Percentiles rank a stretch among this genome's conserved stretches.
Evolutionary conservation across 1,139 yeast genomes (phyloP).

Genomic region (Candida sanyaensis): DNA sequence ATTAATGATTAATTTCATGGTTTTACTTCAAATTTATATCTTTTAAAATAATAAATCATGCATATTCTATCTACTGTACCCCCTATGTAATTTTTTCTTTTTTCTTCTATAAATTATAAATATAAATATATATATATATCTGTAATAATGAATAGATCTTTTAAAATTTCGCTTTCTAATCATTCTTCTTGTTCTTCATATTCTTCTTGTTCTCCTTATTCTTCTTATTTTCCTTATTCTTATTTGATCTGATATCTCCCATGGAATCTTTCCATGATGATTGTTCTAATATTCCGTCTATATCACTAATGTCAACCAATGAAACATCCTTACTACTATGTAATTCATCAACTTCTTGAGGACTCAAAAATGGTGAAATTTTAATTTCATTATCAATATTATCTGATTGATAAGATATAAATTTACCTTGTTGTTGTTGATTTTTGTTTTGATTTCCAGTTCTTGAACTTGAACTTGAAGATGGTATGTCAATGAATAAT

Average conservation of each 20-base stretch:
- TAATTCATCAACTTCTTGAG: slow-evolving; percentile 4
- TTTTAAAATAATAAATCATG: no score
- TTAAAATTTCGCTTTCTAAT: neutral
- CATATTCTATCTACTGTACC: no score
- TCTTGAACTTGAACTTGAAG: neutral
- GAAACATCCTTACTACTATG: slow-evolving; percentile 5
- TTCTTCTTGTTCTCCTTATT: no score
- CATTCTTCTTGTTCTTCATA: no score
- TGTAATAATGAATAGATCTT: neutral
- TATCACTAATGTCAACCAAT: slow-evolving; percentile 7
- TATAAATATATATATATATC: neutral
- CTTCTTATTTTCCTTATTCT: no score
- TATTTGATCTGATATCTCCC: slow-evolving; percentile 5
- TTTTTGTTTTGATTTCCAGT: neutral
- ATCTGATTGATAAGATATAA: neutral
- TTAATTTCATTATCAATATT: slow-evolving; percentile 6
- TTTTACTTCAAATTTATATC: neutral
- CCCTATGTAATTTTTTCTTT: no score
- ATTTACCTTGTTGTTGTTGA: neutral
- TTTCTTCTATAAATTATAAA: neutral
- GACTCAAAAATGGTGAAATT: slow-evolving; percentile 8
- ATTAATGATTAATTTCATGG: no score
- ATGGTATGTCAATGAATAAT: slow-evolving; percentile 10
- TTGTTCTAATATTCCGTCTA: slow-evolving; percentile 10
- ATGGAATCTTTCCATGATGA: slow-evolving; percentile 15